A percentile compares a stretch with the other conserved stretches of the same genome.
Conservation (phyloP, 2,329 filamentous ascomycete genomes). For the Diaporthe ilicicola region DNA sequence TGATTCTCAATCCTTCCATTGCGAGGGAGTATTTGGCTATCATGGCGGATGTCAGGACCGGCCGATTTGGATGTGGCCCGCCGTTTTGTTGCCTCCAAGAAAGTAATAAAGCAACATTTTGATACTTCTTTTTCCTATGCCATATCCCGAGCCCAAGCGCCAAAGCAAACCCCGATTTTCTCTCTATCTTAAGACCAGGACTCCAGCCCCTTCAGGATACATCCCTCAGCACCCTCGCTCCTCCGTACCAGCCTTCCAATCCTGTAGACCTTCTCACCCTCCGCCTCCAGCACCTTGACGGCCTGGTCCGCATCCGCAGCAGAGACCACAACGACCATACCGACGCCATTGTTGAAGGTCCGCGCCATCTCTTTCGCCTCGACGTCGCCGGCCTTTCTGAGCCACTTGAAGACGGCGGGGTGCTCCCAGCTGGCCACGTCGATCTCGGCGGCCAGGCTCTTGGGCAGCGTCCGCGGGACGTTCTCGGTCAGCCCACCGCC, state of each 20-base stretch:
- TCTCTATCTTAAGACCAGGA: conserved; percentile 23
- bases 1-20: not conserved
- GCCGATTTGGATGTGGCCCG: not conserved
- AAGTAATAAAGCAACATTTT: not conserved
- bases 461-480: conserved; percentile 90
- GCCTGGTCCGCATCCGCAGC: conserved; percentile 69
- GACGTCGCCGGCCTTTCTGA: conserved; percentile 78
- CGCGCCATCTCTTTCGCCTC: conserved; percentile 82
- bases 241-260: conserved; percentile 77
- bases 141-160: not conserved
- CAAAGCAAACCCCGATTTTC: not conserved
- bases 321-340: conserved; percentile 89
- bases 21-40: not conserved
- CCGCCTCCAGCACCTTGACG: conserved; percentile 64
- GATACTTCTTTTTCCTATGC: not conserved
- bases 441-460: conserved; percentile 79
- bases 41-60: not conserved
- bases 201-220: conserved; percentile 49
- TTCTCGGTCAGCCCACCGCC: conserved; percentile 94
- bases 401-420: conserved; percentile 85
- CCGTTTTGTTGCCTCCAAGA: not conserved
- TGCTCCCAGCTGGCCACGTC: conserved; percentile 80
- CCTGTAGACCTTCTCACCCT: conserved; percentile 79
- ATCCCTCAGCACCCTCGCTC: conserved; percentile 58
- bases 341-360: conserved; percentile 94